These are phyloP conservation scores for Sphaerulina musiva DNA, from an alignment of 2,329 filamentous ascomycete genomes.

Conservation along the genomic window DNA sequence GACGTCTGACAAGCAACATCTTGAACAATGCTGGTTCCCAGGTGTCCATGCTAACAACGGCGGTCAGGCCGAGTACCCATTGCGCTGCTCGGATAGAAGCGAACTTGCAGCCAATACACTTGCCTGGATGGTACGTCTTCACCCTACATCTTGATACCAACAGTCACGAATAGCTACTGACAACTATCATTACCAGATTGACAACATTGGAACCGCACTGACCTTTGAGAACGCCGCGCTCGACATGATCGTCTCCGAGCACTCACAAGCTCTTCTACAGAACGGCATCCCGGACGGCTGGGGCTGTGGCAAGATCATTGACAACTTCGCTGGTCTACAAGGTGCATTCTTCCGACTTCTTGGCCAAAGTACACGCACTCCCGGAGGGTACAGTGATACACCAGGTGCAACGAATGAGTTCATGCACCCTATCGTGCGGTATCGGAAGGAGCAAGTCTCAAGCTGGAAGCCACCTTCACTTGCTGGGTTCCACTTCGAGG, in stretches of 20 bases:
- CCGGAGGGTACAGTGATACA: constrained; percentile 6
- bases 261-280: constrained; percentile 3
- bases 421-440: constrained; percentile 13
- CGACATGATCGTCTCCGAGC: constrained; percentile 6
- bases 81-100: constrained; percentile 1
- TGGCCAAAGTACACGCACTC: constrained; percentile 6
- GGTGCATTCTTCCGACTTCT: constrained; percentile 13
- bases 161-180: neutral
- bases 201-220: constrained; percentile 13
- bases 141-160: neutral
- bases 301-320: constrained; percentile 16
- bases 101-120: constrained; percentile 15
- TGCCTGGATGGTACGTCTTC: constrained; percentile 15
- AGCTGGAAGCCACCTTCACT: constrained; percentile 10
- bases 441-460: constrained; percentile 4
- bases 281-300: constrained; percentile 10
- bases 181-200: neutral
- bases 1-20: constrained; percentile 30
- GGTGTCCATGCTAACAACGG: constrained; percentile 38
- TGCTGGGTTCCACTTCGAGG: neutral
- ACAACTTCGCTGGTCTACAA: constrained; percentile 14
- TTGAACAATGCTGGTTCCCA: constrained; percentile 40
- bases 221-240: constrained; percentile 16
- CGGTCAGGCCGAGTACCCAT: constrained; percentile 22
- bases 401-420: constrained; percentile 8